Conservation (phyloP, 75 land plant species). For the Cryptomeria japonica region DNA sequence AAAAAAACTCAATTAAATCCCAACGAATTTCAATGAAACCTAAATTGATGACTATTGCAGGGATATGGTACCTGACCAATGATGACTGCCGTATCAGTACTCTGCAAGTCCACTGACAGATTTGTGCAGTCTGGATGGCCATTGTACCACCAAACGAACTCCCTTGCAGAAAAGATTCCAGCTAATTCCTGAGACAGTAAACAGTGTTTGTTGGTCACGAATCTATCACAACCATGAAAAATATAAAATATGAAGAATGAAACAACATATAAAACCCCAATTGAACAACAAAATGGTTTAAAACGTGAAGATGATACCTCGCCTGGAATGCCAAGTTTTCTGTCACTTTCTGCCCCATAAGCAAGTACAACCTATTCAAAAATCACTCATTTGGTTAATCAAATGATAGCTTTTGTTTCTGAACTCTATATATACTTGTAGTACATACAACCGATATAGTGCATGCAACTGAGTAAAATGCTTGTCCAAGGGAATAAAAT, state of each 20-base stretch:
- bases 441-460: neutral
- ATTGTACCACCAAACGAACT: constrained; percentile 99
- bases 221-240: neutral
- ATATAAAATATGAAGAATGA: neutral
- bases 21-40: neutral
- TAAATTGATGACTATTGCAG: neutral
- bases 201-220: neutral
- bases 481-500: neutral
- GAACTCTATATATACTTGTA: neutral
- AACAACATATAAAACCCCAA: constrained; percentile 6
- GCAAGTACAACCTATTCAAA: constrained; percentile 87
- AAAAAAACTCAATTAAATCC: too few relatives aligned
- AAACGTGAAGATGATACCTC: constrained; percentile 52
- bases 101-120: constrained; percentile 65
- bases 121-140: constrained; percentile 91
- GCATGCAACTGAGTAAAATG: neutral
- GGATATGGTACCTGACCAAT: constrained; percentile 78
- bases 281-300: neutral
- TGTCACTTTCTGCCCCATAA: constrained; percentile 98
- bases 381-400: neutral
- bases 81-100: constrained; percentile 83
- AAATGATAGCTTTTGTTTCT: neutral
- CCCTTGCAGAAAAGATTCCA: constrained; percentile 91
- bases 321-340: constrained; percentile 73
- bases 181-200: constrained; percentile 45